Conservation (phyloP, 2,329 filamentous ascomycete genomes). For the Neurospora crassa region DNA sequence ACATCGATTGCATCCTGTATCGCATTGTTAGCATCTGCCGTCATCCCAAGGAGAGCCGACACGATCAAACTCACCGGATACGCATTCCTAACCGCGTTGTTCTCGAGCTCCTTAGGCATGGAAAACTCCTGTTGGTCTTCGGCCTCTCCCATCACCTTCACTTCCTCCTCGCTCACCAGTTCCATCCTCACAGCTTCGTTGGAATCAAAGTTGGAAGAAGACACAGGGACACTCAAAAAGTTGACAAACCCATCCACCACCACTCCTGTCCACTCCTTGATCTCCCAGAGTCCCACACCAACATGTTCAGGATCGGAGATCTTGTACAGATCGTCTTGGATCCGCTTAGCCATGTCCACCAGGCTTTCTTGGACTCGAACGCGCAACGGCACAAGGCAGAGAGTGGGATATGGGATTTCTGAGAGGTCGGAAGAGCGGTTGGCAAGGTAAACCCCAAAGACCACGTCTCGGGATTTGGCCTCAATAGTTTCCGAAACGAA, state of each 20-base stretch:
- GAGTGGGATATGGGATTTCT: slow-evolving; percentile 52
- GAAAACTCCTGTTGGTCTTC: background rate
- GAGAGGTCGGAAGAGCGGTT: slow-evolving; percentile 53
- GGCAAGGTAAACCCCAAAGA: slow-evolving; percentile 76
- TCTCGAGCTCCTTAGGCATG: slow-evolving; percentile 4
- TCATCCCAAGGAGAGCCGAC: background rate
- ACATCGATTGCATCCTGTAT: slow-evolving; percentile 15
- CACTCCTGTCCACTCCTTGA: slow-evolving; percentile 65
- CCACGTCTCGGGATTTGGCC: slow-evolving; percentile 28
- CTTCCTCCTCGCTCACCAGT: background rate
- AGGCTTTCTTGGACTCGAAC: slow-evolving; percentile 35
- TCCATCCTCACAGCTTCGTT: background rate
- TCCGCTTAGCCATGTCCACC: slow-evolving; percentile 41
- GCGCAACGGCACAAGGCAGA: slow-evolving; percentile 68
- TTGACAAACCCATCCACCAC: slow-evolving; percentile 69
- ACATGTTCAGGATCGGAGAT: slow-evolving; percentile 49
- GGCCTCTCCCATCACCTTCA: background rate
- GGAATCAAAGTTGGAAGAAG: slow-evolving; percentile 20
- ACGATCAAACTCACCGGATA: slow-evolving; percentile 23
- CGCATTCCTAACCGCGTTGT: slow-evolving; percentile 20
- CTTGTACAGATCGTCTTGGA: slow-evolving; percentile 58
- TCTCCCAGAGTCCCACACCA: slow-evolving; percentile 57
- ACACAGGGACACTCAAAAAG: slow-evolving; percentile 48
- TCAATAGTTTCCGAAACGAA: slow-evolving; percentile 16
- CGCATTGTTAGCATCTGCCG: background rate